phyloP scores from a whole-genome alignment of 192 early-diverging fungal species.

The Coemansia umbellata region DNA sequence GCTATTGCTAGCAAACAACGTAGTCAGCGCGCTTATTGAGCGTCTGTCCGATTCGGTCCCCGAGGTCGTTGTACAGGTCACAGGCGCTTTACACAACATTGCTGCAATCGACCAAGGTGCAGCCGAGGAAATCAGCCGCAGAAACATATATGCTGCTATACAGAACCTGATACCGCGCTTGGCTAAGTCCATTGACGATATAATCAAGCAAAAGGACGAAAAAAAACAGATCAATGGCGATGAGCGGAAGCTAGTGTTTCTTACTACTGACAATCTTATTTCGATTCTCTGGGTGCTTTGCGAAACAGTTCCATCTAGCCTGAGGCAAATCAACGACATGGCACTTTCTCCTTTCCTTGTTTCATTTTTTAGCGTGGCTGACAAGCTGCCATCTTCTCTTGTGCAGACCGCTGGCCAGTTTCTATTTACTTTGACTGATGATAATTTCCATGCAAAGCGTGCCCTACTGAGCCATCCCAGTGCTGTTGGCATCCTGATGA shows the following conservation, averaged over 20 bases:
- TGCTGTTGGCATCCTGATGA: constrained; percentile 53
- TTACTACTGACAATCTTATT: constrained; percentile 46
- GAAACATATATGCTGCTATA: constrained; percentile 35
- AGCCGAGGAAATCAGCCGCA: constrained; percentile 38
- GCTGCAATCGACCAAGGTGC: constrained; percentile 45
- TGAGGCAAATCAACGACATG: constrained; percentile 65
- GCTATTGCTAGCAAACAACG: constrained; percentile 68
- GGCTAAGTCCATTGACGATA: constrained; percentile 43
- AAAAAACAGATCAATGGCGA: constrained; percentile 32
- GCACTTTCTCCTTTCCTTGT: constrained; percentile 62
- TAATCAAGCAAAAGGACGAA: constrained; percentile 27
- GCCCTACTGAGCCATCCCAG: constrained; percentile 57
- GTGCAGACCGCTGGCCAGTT: constrained; percentile 63
- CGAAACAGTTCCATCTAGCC: constrained; percentile 65
- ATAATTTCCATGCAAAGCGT: constrained; percentile 59
- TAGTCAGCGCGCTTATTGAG: constrained; percentile 64
- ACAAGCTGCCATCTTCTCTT: constrained; percentile 32
- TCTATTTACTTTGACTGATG: constrained; percentile 79
- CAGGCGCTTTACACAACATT: constrained; percentile 63
- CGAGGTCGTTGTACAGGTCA: constrained; percentile 68
- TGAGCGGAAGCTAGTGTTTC: constrained; percentile 45
- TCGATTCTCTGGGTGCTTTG: constrained; percentile 51
- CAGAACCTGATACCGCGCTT: constrained; percentile 39
- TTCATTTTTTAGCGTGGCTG: constrained; percentile 58
- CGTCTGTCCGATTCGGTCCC: constrained; percentile 66